Evolutionary conservation across 129 eudicot genomes (phyloP).

Genomic region (Tagetes patula): DNA sequence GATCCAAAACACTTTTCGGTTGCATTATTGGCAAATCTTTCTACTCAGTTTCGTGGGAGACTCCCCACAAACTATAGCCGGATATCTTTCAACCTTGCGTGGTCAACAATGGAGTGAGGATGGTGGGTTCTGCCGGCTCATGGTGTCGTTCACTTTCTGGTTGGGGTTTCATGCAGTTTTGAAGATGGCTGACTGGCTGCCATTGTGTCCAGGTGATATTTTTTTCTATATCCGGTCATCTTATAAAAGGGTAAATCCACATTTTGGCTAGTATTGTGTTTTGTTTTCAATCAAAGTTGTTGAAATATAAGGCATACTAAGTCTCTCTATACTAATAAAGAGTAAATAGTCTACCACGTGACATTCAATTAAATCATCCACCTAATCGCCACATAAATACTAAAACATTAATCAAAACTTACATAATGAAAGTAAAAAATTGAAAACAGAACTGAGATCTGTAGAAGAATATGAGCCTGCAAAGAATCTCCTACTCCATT

Average conservation of each 20-base stretch:
- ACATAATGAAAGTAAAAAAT: too few species aligned
- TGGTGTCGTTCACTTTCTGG: conserved; percentile 17
- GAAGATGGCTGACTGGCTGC: conserved; percentile 10
- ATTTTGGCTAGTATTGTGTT: conserved; percentile 15
- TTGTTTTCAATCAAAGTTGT: conserved; percentile 30
- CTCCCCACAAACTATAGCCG: conserved; percentile 54
- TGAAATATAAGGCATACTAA: conserved; percentile 17
- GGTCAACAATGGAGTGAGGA: conserved; percentile 27
- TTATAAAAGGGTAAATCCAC: not conserved
- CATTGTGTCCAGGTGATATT: conserved; percentile 18
- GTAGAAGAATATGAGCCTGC: too few species aligned
- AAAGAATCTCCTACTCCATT: conserved; percentile 69
- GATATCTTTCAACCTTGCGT: conserved; percentile 40
- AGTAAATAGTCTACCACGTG: too few species aligned
- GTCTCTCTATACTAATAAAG: not conserved
- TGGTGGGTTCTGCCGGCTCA: conserved; percentile 20
- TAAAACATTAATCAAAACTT: too few species aligned
- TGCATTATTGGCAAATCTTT: conserved; percentile 58
- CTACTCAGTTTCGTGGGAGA: conserved; percentile 61
- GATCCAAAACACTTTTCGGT: conserved; percentile 80
- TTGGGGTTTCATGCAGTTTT: conserved; percentile 26
- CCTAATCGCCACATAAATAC: too few species aligned
- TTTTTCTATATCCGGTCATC: not conserved
- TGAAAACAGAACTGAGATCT: too few species aligned
- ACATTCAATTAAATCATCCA: too few species aligned